phyloP scores from a whole-genome alignment of 805 yeast species.

The Nakazawaea wickerhamii region DNA sequence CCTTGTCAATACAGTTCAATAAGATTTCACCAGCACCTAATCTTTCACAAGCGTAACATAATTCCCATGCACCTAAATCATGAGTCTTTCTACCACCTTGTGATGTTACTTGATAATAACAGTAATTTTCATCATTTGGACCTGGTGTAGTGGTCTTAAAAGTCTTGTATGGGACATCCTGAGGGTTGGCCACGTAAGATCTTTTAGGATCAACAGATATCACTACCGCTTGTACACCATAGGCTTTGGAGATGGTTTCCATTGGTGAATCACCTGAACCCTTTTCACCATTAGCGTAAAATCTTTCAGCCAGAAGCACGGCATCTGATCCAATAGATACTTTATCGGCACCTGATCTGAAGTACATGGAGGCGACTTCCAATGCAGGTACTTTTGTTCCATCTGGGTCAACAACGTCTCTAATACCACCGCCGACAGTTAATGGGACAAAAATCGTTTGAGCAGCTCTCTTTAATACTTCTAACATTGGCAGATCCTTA shows the following conservation, averaged over 20 bases:
- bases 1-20: conserved; percentile 92
- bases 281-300: conserved; percentile 48
- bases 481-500: conserved; percentile 91
- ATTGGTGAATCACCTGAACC: conserved; percentile 81
- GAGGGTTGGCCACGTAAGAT: conserved; percentile 63
- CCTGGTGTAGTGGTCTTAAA: conserved; percentile 65
- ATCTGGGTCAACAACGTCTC: conserved; percentile 82
- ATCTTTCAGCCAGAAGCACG: conserved; percentile 83
- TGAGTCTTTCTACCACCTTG: conserved; percentile 92
- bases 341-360: conserved; percentile 96
- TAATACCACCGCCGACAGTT: conserved; percentile 98
- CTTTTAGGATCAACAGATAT: conserved; percentile 97
- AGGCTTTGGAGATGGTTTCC: conserved; percentile 86
- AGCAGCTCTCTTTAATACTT: conserved; percentile 77
- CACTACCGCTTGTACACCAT: conserved; percentile 96
- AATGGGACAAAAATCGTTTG: conserved; percentile 92
- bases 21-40: conserved; percentile 96
- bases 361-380: conserved; percentile 86
- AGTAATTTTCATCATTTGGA: conserved; percentile 83
- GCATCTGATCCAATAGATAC: conserved; percentile 98
- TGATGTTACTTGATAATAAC: conserved; percentile 93
- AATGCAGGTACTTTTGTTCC: conserved; percentile 78
- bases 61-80: conserved; percentile 87
- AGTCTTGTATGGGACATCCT: conserved; percentile 54
- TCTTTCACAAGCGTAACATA: conserved; percentile 82